Evolutionary conservation across 2,329 filamentous ascomycete species (phyloP).

Genomic region (Penicillium hordei): DNA sequence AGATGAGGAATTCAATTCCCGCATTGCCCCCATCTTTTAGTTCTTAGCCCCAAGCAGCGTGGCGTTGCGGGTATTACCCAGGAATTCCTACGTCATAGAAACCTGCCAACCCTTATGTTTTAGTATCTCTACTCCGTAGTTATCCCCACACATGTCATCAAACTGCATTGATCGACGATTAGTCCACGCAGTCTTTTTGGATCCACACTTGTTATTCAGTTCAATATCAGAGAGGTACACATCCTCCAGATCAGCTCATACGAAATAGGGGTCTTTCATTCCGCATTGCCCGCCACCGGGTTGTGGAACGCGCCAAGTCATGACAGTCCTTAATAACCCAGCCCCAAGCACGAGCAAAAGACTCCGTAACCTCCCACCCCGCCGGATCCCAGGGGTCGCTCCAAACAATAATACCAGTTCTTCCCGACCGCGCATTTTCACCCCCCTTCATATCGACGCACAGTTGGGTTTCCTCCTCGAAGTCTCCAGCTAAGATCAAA

Average conservation of each 20-base stretch:
- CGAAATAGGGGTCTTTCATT: slow-evolving; percentile 22
- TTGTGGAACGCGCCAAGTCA: slow-evolving; percentile 28
- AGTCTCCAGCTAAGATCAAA: slow-evolving; percentile 19
- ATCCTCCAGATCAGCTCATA: neutral
- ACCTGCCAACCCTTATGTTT: neutral
- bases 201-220: too few species aligned
- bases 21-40: too few species aligned
- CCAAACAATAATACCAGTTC: slow-evolving; percentile 29
- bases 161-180: neutral
- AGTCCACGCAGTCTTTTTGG: neutral
- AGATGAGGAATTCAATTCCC: too few species aligned
- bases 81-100: neutral
- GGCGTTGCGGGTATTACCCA: neutral
- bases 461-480: slow-evolving; percentile 17
- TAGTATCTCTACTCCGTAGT: too few species aligned
- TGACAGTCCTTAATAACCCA: slow-evolving; percentile 28
- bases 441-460: slow-evolving; percentile 21
- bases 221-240: too few species aligned
- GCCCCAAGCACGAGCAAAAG: slow-evolving; percentile 30
- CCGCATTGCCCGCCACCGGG: slow-evolving; percentile 30
- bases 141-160: neutral
- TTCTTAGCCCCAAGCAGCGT: neutral
- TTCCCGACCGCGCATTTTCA: neutral
- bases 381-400: slow-evolving; percentile 30
- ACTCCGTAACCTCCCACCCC: slow-evolving; percentile 30